Evolutionary conservation across 192 early-diverging fungal species (phyloP), one percentile per base, ranked within the genome.

Genomic region (Polychytrium aggregatum): DNA sequence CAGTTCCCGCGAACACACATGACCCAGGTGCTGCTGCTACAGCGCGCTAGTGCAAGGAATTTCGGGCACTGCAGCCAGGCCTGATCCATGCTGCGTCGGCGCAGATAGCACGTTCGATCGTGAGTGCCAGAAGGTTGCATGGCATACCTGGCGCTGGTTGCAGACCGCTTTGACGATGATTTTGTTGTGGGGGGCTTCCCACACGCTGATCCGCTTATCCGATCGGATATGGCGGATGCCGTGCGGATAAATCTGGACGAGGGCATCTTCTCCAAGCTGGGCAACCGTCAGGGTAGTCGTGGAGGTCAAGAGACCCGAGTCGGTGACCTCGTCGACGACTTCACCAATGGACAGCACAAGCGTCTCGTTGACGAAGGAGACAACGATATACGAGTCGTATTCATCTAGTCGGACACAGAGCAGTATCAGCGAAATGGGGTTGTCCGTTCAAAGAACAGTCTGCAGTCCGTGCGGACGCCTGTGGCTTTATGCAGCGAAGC

Each of bases 331-430:
- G 48, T 88, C 82, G 0, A 95, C 88, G 4, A 85, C 91, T 46
- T 92, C 91, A 0, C 87, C 92, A 58, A 94, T 90, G 0, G 82
- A 79, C 34, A 99, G 68, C 11, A 92, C 90, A 29, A 99, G 63
- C 8, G 94, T 99, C 6, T 88, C 87, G 56, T 91, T 87, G 5
- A 79, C 70, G 59, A 99, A 97, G 0, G 88, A 87, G 0, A 97
- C 91, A 17, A 92, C 78, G 49, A 99, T 97, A 48, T 84, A 88
- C 0, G 84, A 74, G 45, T 93, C 88, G 50, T 53, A 72, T 42
- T 72, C 66, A 43, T 85, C 85, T 42, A 44, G 11, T 31, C 11
- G 41, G 18, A 1, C 11, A 22, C 25, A 1, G 16, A 45, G 6
- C 11, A 31, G 44, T 25, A 25, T 27, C n/a, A 48, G 1, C 0